phyloP scores from a whole-genome alignment of 1,284 basidiomycete species.

The Kalmanozyma brasiliensis region DNA sequence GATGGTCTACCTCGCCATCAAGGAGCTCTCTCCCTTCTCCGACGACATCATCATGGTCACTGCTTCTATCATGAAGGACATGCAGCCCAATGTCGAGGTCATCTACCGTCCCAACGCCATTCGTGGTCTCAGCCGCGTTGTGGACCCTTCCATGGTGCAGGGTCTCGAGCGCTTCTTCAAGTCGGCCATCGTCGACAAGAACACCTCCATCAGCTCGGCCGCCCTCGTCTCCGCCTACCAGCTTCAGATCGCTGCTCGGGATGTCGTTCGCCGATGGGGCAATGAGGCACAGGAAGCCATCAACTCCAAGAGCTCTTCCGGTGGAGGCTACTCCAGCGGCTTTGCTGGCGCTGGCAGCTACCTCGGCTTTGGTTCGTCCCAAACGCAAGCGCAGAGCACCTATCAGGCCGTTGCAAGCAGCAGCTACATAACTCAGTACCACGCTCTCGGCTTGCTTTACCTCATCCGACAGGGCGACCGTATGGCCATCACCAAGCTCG shows the following conservation, averaged over 20 bases:
- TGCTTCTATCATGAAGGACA: conserved; percentile 99
- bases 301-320: conserved; percentile 70
- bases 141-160: conserved; percentile 97
- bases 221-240: conserved; percentile 97
- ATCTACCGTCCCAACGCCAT: conserved; percentile 99
- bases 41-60: conserved; percentile 99
- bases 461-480: conserved; percentile 95
- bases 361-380: conserved; percentile 57
- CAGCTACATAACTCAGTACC: conserved; percentile 92
- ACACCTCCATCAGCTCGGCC: conserved; percentile 92
- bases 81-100: conserved; percentile 98
- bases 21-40: conserved; percentile 93
- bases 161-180: conserved; percentile 99
- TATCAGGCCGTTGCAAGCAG: conserved; percentile 76
- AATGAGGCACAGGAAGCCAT: conserved; percentile 98
- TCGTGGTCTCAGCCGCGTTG: conserved; percentile 92
- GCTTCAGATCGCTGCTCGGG: conserved; percentile 89
- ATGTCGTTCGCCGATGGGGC: conserved; percentile 88
- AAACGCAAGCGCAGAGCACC: conserved; percentile 72
- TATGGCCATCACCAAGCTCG: conserved; percentile 99
- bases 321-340: conserved; percentile 48
- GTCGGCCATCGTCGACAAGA: conserved; percentile 97
- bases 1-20: conserved; percentile 98
- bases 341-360: conserved; percentile 71
- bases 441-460: conserved; percentile 92